Evolutionary conservation across 164 flowering plant genomes (phyloP).

Genomic region (Akebia trifoliata): DNA sequence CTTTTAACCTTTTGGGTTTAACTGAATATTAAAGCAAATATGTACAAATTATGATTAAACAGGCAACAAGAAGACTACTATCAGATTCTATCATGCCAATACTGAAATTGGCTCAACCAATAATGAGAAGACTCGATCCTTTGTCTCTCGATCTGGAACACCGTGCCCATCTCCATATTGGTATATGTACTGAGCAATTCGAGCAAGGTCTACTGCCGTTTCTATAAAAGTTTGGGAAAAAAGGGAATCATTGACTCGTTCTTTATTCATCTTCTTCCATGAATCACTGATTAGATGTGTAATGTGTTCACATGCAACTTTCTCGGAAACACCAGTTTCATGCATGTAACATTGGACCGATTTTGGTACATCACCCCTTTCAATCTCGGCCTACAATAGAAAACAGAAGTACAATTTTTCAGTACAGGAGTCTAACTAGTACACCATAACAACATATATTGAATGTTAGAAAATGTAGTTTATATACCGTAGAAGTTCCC

Average conservation of each 20-base stretch:
- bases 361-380: constrained; percentile 32
- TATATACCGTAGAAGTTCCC: constrained; percentile 36
- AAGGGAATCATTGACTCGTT: constrained; percentile 1
- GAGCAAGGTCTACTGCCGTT: constrained; percentile 26
- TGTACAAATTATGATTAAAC: no score
- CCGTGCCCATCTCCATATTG: constrained; percentile 47
- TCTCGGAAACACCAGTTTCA: constrained; percentile 11
- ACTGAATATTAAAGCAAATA: no score
- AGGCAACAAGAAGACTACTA: no score
- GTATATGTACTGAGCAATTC: constrained; percentile 32
- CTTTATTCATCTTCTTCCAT: constrained; percentile 36
- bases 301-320: constrained; percentile 27
- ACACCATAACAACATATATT: not conserved
- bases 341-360: constrained; percentile 34
- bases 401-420: no score
- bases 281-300: constrained; percentile 16
- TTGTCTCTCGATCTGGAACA: constrained; percentile 21
- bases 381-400: constrained; percentile 34
- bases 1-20: no score
- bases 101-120: constrained; percentile 11
- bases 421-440: no score
- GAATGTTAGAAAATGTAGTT: not conserved
- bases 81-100: not conserved
- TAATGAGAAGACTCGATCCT: constrained; percentile 1
- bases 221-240: constrained; percentile 19